Evolutionary conservation across 2,329 filamentous ascomycete species (phyloP).

Genomic region (Chaetothyriales sp.): DNA sequence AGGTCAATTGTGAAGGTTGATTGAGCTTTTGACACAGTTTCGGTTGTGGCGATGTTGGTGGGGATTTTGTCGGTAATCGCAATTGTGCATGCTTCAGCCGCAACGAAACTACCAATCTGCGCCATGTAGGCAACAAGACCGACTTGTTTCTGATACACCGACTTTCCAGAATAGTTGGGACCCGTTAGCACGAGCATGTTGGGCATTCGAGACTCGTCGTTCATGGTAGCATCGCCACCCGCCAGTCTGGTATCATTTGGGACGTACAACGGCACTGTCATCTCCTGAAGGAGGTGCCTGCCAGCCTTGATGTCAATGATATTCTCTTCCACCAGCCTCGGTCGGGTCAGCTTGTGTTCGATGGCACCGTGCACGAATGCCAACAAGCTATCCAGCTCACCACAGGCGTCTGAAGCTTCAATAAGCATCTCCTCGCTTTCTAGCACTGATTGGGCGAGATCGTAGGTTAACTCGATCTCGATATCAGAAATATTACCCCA

Average conservation of each 20-base stretch:
- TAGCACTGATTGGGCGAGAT: constrained; percentile 57
- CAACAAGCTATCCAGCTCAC: constrained; percentile 69
- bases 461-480: constrained; percentile 78
- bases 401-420: constrained; percentile 62
- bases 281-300: constrained; percentile 71
- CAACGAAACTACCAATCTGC: constrained; percentile 85
- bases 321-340: constrained; percentile 56
- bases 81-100: constrained; percentile 60
- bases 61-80: constrained; percentile 88
- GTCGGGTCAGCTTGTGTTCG: constrained; percentile 57
- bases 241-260: constrained; percentile 63
- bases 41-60: constrained; percentile 66
- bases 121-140: constrained; percentile 85
- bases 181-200: constrained; percentile 75
- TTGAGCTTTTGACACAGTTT: constrained; percentile 51
- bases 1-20: constrained; percentile 70
- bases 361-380: constrained; percentile 66
- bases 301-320: constrained; percentile 62
- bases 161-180: constrained; percentile 94
- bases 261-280: constrained; percentile 66
- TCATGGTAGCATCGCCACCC: constrained; percentile 37
- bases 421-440: constrained; percentile 53
- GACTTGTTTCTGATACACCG: constrained; percentile 84
- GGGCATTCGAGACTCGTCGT: constrained; percentile 25
- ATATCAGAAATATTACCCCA: constrained; percentile 73